phyloP scores from a whole-genome alignment of 805 yeast genomes.

The Ogataea pilisensis region DNA sequence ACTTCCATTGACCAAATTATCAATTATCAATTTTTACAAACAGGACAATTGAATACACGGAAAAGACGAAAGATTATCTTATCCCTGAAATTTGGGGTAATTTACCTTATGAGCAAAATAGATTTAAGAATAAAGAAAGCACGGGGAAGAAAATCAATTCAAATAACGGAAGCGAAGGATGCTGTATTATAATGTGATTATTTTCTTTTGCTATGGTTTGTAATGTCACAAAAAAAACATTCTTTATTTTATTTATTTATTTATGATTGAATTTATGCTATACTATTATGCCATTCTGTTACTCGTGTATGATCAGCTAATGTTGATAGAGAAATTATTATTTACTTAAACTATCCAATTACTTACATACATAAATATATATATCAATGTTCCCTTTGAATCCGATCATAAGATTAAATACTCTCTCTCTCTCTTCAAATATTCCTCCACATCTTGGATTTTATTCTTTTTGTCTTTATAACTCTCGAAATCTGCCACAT shows the following conservation, averaged over 20 bases:
- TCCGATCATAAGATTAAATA: too few species aligned
- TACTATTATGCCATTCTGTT: neutral
- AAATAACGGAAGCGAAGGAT: constrained; percentile 10
- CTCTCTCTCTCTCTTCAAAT: too few species aligned
- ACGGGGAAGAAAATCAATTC: constrained; percentile 1
- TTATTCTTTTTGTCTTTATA: too few species aligned
- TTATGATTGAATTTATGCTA: constrained; percentile 1
- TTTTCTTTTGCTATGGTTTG: too few species aligned
- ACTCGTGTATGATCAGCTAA: too few species aligned
- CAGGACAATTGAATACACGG: constrained; percentile 38
- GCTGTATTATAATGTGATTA: constrained; percentile 28
- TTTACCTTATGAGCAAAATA: constrained; percentile 32
- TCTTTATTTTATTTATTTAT: neutral
- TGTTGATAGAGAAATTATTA: too few species aligned
- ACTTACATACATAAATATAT: too few species aligned
- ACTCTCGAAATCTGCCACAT: too few species aligned
- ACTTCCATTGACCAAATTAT: constrained; percentile 10
- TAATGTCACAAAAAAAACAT: too few species aligned
- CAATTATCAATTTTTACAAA: constrained; percentile 5
- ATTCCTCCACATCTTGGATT: too few species aligned
- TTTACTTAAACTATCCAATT: too few species aligned
- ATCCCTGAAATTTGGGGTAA: constrained; percentile 43
- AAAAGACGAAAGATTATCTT: constrained; percentile 43
- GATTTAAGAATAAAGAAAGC: constrained; percentile 29
- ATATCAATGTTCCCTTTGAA: too few species aligned